Conservation (phyloP, 1,139 yeast species). For the Candida labiduridarum region DNA sequence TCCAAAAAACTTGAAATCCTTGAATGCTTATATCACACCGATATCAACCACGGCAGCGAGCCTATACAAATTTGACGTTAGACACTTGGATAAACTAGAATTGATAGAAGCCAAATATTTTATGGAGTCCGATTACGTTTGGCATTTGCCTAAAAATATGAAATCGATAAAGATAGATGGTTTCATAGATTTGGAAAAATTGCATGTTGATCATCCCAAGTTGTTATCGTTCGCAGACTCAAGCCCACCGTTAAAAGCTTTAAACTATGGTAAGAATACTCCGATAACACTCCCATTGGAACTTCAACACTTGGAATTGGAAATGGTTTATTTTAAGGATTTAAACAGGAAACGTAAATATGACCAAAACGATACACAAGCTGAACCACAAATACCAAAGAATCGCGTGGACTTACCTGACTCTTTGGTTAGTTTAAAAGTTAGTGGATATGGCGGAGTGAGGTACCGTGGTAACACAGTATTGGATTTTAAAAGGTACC, state of each 20-base stretch:
- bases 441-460: neutral
- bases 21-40: too few species aligned
- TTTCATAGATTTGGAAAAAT: neutral
- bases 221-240: neutral
- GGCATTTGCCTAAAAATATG: neutral
- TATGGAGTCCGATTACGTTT: neutral
- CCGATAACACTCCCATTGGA: neutral
- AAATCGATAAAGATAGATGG: neutral
- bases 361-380: too few species aligned
- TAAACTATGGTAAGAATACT: neutral
- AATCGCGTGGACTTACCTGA: neutral
- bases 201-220: neutral
- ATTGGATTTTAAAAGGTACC: neutral
- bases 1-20: neutral
- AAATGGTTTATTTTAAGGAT: neutral
- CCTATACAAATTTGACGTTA: neutral
- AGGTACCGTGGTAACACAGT: neutral
- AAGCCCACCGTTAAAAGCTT: neutral
- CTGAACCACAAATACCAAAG: too few species aligned
- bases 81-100: neutral
- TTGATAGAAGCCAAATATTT: neutral
- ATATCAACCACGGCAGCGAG: too few species aligned
- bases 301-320: too few species aligned
- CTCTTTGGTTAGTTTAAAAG: neutral
- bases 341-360: neutral